These are phyloP conservation scores for Penicillium turbatum DNA, from an alignment of 495 filamentous ascomycete genomes.

Conservation along the genomic window DNA sequence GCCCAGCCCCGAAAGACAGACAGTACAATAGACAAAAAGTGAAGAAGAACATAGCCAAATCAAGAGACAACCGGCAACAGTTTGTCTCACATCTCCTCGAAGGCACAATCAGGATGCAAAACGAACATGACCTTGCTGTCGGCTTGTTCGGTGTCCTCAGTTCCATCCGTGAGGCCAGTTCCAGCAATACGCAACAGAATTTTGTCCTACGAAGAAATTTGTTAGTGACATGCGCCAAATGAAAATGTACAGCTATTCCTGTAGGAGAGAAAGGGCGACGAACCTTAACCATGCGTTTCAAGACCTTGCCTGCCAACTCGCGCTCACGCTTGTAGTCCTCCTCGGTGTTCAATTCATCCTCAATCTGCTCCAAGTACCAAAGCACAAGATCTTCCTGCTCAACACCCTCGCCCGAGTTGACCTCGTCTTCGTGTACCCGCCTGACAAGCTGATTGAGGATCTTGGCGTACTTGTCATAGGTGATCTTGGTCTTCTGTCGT, in stretches of 20 bases:
- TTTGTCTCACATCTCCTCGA: constrained; percentile 58
- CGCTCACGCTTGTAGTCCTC: constrained; percentile 77
- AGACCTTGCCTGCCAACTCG: constrained; percentile 74
- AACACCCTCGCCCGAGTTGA: constrained; percentile 73
- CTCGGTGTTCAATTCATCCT: constrained; percentile 72
- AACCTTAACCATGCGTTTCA: constrained; percentile 97
- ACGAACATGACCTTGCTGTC: constrained; percentile 70
- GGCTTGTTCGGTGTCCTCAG: constrained; percentile 43
- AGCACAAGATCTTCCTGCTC: constrained; percentile 79
- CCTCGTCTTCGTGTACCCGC: constrained; percentile 73
- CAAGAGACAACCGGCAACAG: not conserved
- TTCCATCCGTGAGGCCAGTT: constrained; percentile 64
- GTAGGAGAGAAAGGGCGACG: constrained; percentile 23
- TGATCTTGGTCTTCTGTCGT: constrained; percentile 77
- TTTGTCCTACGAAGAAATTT: constrained; percentile 60
- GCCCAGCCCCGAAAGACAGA: constrained; percentile 17
- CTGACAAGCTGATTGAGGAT: constrained; percentile 83
- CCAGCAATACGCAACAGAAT: constrained; percentile 88
- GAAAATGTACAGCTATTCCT: not conserved
- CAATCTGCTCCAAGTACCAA: constrained; percentile 95
- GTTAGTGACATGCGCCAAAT: constrained; percentile 6
- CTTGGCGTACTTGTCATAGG: constrained; percentile 89
- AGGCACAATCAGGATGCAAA: constrained; percentile 87
- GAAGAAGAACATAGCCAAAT: constrained; percentile 1
- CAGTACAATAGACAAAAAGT: constrained; percentile 1